phyloP scores from a whole-genome alignment of 495 filamentous ascomycete species.

The Cudoniella acicularis region DNA sequence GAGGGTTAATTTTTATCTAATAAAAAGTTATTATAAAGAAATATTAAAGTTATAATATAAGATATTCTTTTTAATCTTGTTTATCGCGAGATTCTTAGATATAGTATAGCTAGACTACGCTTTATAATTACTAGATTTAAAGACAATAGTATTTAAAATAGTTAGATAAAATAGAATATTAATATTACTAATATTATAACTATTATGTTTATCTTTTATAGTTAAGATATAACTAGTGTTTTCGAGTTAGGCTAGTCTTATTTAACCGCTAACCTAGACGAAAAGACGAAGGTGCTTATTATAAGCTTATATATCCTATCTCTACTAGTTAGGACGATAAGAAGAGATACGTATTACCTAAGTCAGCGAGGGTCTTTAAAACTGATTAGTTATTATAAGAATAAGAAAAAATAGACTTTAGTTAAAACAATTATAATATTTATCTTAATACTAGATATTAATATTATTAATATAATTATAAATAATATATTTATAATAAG shows the following conservation, averaged over 20 bases:
- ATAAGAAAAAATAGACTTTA: slow-evolving; percentile 2
- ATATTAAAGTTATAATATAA: slow-evolving; percentile 5
- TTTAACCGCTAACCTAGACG: background rate
- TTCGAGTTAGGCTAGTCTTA: slow-evolving; percentile 1
- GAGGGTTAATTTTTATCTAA: slow-evolving; percentile 4
- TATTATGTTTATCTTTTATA: background rate
- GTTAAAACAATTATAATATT: background rate
- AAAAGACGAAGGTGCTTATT: background rate
- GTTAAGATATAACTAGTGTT: slow-evolving; percentile 3
- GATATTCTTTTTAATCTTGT: background rate
- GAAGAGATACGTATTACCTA: background rate
- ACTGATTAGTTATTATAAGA: slow-evolving; percentile 1
- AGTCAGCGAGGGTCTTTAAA: slow-evolving; percentile 1
- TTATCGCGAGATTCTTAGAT: background rate
- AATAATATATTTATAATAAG: slow-evolving; percentile 2
- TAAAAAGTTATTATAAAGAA: slow-evolving; percentile 3
- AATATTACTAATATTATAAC: slow-evolving; percentile 4
- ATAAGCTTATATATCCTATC: slow-evolving; percentile 5
- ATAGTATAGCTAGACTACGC: too few species aligned
- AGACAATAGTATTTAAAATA: slow-evolving; percentile 3
- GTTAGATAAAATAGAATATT: slow-evolving; percentile 4
- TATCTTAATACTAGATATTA: background rate
- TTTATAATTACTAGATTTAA: background rate
- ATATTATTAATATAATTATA: background rate
- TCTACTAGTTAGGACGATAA: background rate